phyloP scores from a whole-genome alignment of 2,329 filamentous ascomycete genomes.

The Alternaria brassicae region DNA sequence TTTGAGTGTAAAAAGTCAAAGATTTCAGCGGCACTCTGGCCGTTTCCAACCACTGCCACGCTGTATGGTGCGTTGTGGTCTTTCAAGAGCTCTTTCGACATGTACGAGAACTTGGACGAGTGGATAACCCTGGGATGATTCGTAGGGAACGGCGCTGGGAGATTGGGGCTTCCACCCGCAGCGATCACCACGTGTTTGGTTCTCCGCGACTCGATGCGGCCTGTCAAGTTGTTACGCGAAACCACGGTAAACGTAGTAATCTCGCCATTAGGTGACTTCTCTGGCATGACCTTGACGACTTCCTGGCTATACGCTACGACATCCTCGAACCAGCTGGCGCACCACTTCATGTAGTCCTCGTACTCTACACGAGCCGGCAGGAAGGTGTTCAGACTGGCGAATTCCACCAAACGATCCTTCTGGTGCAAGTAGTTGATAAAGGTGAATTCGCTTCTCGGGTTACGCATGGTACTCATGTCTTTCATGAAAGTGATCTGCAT shows the following conservation, averaged over 20 bases:
- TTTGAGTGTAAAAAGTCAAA: conserved; percentile 84
- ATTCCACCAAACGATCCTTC: conserved; percentile 82
- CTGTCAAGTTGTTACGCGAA: conserved; percentile 68
- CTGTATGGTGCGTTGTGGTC: conserved; percentile 67
- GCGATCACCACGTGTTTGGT: conserved; percentile 75
- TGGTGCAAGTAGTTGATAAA: conserved; percentile 93
- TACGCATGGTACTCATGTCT: conserved; percentile 86
- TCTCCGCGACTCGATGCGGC: conserved; percentile 60
- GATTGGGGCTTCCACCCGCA: conserved; percentile 71
- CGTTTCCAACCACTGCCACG: conserved; percentile 85
- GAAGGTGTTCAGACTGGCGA: conserved; percentile 90
- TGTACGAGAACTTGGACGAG: conserved; percentile 82
- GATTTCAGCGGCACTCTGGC: conserved; percentile 94
- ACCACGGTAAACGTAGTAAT: conserved; percentile 72
- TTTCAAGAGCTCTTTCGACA: conserved; percentile 65
- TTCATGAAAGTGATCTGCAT: conserved; percentile 99
- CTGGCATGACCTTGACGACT: conserved; percentile 73
- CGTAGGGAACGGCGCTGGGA: conserved; percentile 73
- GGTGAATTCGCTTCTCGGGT: conserved; percentile 90
- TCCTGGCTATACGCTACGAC: conserved; percentile 79
- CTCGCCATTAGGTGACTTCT: conserved; percentile 57
- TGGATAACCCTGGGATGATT: conserved; percentile 80
- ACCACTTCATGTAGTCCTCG: conserved; percentile 96
- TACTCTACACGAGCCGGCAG: conserved; percentile 86
- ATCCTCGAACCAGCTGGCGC: conserved; percentile 76